Percentiles rank a stretch among this genome's conserved stretches.
Conservation (phyloP, 306 rosid genomes). For the Argentina anserina region DNA sequence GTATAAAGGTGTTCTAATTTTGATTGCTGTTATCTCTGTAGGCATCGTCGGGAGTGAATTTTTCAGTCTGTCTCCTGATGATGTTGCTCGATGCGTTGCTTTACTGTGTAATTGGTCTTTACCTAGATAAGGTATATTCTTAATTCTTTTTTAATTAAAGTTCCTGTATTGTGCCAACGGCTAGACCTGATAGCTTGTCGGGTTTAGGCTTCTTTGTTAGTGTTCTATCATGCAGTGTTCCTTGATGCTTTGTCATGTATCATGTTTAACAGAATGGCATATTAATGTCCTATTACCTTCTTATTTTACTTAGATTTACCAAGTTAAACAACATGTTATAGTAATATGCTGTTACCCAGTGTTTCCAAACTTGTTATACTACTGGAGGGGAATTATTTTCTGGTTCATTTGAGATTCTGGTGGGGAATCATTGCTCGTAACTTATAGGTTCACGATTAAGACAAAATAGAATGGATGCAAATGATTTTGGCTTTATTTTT, state of each 20-base stretch:
- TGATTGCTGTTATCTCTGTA: constrained; percentile 30
- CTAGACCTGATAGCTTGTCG: background rate
- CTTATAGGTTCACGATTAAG: background rate
- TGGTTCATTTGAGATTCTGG: background rate
- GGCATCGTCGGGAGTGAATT: constrained; percentile 96
- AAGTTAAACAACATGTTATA: background rate
- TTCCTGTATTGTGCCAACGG: background rate
- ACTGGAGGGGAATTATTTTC: background rate
- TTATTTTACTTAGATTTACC: background rate
- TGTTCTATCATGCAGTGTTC: background rate
- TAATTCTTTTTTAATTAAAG: background rate
- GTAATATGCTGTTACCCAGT: background rate
- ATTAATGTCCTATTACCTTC: background rate
- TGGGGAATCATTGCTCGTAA: background rate
- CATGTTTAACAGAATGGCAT: background rate
- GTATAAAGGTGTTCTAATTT: constrained; percentile 11
- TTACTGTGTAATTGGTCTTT: constrained; percentile 81
- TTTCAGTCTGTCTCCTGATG: constrained; percentile 79
- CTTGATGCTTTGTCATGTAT: background rate
- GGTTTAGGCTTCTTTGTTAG: background rate
- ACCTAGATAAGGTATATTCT: constrained; percentile 80
- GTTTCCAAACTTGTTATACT: background rate
- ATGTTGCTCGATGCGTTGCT: constrained; percentile 76
- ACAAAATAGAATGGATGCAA: background rate
- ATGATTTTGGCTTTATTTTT: background rate